These are phyloP conservation scores for Sporothrix variecibatus DNA, from an alignment of 2,329 filamentous ascomycete species.

Conservation along the genomic window DNA sequence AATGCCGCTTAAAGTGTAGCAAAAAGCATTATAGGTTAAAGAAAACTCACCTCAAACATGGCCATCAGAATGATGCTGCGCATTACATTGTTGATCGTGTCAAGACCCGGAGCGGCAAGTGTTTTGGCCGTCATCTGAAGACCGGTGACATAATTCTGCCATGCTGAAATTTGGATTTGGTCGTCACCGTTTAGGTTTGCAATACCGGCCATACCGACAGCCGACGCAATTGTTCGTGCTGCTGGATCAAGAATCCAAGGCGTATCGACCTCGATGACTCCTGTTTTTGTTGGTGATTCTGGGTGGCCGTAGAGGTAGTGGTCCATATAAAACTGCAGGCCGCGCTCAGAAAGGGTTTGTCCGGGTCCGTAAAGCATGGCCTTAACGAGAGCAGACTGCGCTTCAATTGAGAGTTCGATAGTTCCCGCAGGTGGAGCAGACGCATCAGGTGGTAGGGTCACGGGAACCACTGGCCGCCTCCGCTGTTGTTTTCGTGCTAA, in stretches of 20 bases:
- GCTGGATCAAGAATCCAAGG: constrained; percentile 44
- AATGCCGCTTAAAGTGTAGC: neutral
- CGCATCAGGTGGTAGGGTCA: neutral
- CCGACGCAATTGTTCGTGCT: constrained; percentile 54
- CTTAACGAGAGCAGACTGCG: constrained; percentile 9
- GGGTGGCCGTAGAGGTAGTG: constrained; percentile 55
- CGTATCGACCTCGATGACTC: constrained; percentile 39
- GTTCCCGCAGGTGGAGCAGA: neutral
- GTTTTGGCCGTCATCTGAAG: constrained; percentile 50
- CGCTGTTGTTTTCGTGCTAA: neutral
- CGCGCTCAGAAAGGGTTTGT: constrained; percentile 49
- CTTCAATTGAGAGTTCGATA: neutral
- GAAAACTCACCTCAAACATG: constrained; percentile 58
- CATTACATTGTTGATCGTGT: constrained; percentile 49
- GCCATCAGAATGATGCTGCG: constrained; percentile 59
- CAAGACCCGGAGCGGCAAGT: constrained; percentile 40
- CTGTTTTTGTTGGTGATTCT: constrained; percentile 47
- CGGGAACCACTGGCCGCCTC: neutral
- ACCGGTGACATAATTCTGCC: constrained; percentile 56
- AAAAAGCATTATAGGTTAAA: neutral
- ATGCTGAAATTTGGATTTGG: constrained; percentile 49
- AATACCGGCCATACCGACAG: constrained; percentile 60
- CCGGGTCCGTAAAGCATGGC: constrained; percentile 41
- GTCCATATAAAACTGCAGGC: constrained; percentile 54
- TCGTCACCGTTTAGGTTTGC: constrained; percentile 54